These are phyloP conservation scores for Pelargonium nanum DNA, from an alignment of 345 rosid species.

Conservation along the genomic window DNA sequence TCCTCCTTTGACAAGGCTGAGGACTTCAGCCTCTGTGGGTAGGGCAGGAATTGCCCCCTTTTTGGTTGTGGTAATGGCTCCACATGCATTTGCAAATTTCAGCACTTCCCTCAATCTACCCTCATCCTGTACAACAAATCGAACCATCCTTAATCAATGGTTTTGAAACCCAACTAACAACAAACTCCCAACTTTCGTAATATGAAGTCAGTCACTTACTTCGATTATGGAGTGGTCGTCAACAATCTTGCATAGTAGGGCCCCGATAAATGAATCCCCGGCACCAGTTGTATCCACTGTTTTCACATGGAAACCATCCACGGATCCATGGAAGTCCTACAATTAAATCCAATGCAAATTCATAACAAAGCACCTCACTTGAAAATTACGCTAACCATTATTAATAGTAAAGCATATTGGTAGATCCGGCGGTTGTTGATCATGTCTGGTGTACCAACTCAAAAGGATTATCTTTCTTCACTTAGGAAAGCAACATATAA, in stretches of 20 bases:
- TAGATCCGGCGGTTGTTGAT: neutral
- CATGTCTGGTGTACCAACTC: neutral
- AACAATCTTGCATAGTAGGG: constrained; percentile 69
- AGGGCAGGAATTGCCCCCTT: constrained; percentile 99
- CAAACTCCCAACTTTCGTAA: too few species aligned
- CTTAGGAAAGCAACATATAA: neutral
- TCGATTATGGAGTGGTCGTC: constrained; percentile 60
- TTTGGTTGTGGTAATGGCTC: constrained; percentile 94
- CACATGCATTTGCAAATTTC: constrained; percentile 78
- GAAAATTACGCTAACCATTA: too few species aligned
- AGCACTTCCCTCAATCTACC: constrained; percentile 59
- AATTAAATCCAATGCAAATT: neutral
- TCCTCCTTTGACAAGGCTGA: constrained; percentile 26
- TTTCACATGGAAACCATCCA: constrained; percentile 66
- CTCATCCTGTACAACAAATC: constrained; percentile 41
- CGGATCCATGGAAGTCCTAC: constrained; percentile 68
- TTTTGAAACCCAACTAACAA: too few species aligned
- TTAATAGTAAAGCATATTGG: too few species aligned
- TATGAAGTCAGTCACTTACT: constrained; percentile 21
- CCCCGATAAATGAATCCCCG: constrained; percentile 89
- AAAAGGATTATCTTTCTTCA: neutral
- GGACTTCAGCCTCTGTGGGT: constrained; percentile 53
- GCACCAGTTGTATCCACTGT: constrained; percentile 93
- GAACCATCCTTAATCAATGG: neutral
- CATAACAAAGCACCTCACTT: neutral